Conservation (phyloP, 371 early-diverging fungal genomes). For the Dichotomocladium elegans region DNA sequence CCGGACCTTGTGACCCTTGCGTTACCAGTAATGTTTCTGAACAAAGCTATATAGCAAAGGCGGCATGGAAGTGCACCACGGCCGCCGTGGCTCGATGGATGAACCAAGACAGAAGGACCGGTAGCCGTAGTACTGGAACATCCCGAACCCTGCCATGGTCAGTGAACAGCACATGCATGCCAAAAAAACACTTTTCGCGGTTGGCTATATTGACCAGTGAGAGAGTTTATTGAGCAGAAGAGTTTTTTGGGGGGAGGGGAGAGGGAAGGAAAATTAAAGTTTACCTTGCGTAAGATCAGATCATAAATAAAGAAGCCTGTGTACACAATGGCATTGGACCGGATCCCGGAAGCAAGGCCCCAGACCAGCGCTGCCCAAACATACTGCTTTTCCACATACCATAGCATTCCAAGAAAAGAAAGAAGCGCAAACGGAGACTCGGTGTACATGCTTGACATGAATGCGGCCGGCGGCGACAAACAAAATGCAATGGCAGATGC, state of each 20-base stretch:
- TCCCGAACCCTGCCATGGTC: slow-evolving; percentile 52
- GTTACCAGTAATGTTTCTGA: slow-evolving; percentile 85
- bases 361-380: slow-evolving; percentile 44
- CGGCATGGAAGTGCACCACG: slow-evolving; percentile 65
- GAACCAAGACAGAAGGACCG: slow-evolving; percentile 60
- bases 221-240: too few species aligned
- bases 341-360: slow-evolving; percentile 56
- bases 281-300: neutral
- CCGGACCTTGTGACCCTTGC: too few species aligned
- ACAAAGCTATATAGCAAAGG: slow-evolving; percentile 84
- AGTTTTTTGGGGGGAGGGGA: too few species aligned
- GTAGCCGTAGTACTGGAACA: slow-evolving; percentile 74
- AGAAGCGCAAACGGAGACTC: slow-evolving; percentile 85
- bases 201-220: too few species aligned
- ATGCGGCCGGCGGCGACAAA: slow-evolving; percentile 76
- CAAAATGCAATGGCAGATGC: slow-evolving; percentile 69
- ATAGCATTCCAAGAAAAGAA: slow-evolving; percentile 76
- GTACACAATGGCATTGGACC: slow-evolving; percentile 83
- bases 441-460: slow-evolving; percentile 87
- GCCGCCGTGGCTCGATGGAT: slow-evolving; percentile 34
- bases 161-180: slow-evolving; percentile 37
- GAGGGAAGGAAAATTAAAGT: too few species aligned
- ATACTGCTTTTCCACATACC: slow-evolving; percentile 37
- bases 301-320: slow-evolving; percentile 80
- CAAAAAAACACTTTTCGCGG: too few species aligned